Evolutionary conservation across 768 basidiomycete genomes (phyloP), one percentile per base, ranked within the genome.

Genomic region (Suillus bovinus): DNA sequence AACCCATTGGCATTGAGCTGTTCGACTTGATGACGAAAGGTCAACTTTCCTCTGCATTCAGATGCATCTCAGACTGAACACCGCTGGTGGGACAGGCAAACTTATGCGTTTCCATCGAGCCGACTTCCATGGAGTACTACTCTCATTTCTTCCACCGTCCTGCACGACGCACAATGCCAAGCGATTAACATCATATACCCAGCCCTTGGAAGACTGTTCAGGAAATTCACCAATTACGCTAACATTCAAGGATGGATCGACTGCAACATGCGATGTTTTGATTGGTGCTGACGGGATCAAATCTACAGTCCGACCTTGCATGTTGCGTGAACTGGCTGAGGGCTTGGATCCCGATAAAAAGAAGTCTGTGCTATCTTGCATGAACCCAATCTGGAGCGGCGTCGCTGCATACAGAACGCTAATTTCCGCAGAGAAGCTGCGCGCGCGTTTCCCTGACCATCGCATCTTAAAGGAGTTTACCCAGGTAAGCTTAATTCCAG

Each of bases 251-350:
- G 90, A 91, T 67, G 87, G 86, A 42, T 78, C 85, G 13, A 79
- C 75, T 17, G 78, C 85, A 5, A 76, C 78, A 22, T 90, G 87
- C 69, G 88, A 91, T 69, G 70, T 90, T 13, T 81, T 91, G 27
- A 72, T 90, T 59, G 88, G 87, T 46, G 87, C 87, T 22, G 88
- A 90, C 64, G 88, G 88, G 4, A 63, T 89, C 63, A 85, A 84
- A 73, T 88, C 86, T 34, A 77, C 76, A 61, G 82, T 76, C n/a
- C 76, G 81, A 27, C 64, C 66, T 8, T 57, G 52, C 42, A 69
- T 86, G 66, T 76, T 79, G 61, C 63, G 65, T 0, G 73, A 76
- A 61, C 55, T 72, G 22, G 65, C 72, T 5, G 39, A 65, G 71
- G 65, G 73, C 76, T 49, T 76, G 72, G 64, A 71, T 69, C 60